Conservation (phyloP, 441 rosid species). For the Raphanus hybrid region DNA sequence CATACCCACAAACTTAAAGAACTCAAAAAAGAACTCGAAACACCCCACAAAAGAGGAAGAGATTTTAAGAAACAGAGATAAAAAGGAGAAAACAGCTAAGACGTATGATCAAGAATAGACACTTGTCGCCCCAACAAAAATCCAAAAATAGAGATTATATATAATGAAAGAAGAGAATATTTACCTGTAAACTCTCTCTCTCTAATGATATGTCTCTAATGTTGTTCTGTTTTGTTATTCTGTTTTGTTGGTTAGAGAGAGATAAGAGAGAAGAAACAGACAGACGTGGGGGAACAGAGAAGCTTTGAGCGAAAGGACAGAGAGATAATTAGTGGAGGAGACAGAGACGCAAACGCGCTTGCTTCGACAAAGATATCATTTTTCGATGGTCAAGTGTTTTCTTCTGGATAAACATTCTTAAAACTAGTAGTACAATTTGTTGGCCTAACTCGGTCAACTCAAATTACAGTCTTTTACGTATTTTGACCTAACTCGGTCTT, state of each 20-base stretch:
- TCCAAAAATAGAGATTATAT: neutral
- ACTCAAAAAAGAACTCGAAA: neutral
- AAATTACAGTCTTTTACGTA: slow-evolving; percentile 11
- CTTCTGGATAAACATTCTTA: neutral
- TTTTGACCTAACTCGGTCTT: slow-evolving; percentile 30
- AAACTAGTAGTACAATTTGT: neutral
- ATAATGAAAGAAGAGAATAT: neutral
- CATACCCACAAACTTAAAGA: slow-evolving; percentile 10
- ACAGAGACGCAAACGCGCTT: slow-evolving; percentile 41
- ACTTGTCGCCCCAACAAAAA: no score
- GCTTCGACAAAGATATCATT: slow-evolving; percentile 6
- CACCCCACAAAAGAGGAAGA: no score
- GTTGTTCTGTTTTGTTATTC: slow-evolving; percentile 19
- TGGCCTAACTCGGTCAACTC: neutral
- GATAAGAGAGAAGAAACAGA: neutral
- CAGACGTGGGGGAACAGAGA: slow-evolving; percentile 31
- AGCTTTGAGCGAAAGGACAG: neutral
- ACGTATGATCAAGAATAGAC: no score
- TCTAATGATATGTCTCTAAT: neutral
- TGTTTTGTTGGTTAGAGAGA: slow-evolving; percentile 12
- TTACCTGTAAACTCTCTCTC: slow-evolving; percentile 11
- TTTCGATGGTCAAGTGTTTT: neutral
- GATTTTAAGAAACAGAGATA: no score
- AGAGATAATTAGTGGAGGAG: slow-evolving; percentile 3
- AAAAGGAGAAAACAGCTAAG: no score